Conservation (phyloP, 2,329 filamentous ascomycete species). For the Exophiala bonariae region DNA sequence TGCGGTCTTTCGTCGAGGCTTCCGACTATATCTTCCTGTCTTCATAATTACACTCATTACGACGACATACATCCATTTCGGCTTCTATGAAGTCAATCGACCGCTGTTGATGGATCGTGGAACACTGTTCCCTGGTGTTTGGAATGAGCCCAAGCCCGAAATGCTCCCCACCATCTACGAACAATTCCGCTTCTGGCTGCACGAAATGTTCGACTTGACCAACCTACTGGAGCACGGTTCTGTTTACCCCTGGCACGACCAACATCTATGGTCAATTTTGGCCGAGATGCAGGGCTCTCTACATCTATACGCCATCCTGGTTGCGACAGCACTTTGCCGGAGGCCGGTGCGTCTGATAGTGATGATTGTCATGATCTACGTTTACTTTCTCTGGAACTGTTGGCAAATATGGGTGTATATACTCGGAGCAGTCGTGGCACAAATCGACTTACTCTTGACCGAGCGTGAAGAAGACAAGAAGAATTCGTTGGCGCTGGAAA, state of each 20-base stretch:
- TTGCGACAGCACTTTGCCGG: conserved; percentile 40
- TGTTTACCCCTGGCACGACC: conserved; percentile 41
- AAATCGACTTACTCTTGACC: conserved; percentile 39
- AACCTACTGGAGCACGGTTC: conserved; percentile 23
- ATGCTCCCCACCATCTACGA: conserved; percentile 1
- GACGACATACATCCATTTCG: conserved; percentile 43
- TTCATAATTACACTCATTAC: conserved; percentile 42
- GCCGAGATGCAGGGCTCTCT: conserved; percentile 48
- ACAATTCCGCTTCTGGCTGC: conserved; percentile 6
- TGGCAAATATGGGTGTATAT: conserved; percentile 48
- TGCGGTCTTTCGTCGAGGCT: conserved; percentile 43
- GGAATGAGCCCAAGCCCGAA: conserved; percentile 11
- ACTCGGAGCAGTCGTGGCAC: conserved; percentile 44
- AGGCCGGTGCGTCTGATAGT: conserved; percentile 35
- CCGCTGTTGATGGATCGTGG: conserved; percentile 16
- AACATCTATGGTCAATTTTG: conserved; percentile 50
- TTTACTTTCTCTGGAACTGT: conserved; percentile 44
- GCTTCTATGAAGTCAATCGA: conserved; percentile 30
- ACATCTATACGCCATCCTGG: conserved; percentile 42
- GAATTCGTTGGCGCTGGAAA: conserved; percentile 7
- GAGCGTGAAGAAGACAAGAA: conserved; percentile 34
- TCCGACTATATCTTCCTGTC: conserved; percentile 46
- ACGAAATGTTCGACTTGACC: conserved; percentile 27
- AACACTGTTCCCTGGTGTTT: conserved; percentile 17
- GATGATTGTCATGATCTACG: conserved; percentile 36